phyloP scores from a whole-genome alignment of 2,329 filamentous ascomycete genomes.

The Clonostachys byssicola region DNA sequence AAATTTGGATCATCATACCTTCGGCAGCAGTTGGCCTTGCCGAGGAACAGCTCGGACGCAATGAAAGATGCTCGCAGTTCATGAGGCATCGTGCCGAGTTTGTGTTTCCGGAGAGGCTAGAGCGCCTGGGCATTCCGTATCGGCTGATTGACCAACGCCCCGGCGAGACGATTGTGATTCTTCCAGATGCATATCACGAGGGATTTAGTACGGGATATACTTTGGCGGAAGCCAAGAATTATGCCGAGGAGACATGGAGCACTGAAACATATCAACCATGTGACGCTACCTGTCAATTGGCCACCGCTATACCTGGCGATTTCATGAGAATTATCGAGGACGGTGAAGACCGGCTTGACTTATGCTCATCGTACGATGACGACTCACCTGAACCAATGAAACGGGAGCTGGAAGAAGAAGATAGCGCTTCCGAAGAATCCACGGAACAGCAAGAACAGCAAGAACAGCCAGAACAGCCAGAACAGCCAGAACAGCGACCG shows the following conservation, averaged over 20 bases:
- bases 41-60: constrained; percentile 24
- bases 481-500: too few species aligned
- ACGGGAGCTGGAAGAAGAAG: too few species aligned
- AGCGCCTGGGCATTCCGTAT: constrained; percentile 28
- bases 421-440: too few species aligned
- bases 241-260: constrained; percentile 27
- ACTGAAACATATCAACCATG: constrained; percentile 28
- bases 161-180: constrained; percentile 31
- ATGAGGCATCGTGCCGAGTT: constrained; percentile 35
- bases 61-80: constrained; percentile 28
- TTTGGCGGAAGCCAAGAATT: constrained; percentile 33
- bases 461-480: too few species aligned
- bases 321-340: constrained; percentile 21
- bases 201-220: constrained; percentile 35
- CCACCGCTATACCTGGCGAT: constrained; percentile 27
- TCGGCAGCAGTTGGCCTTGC: constrained; percentile 26
- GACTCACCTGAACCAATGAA: too few species aligned
- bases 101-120: constrained; percentile 31
- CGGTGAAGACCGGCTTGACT: constrained; percentile 23
- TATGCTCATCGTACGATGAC: constrained; percentile 18
- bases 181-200: constrained; percentile 33
- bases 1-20: constrained; percentile 32
- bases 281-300: constrained; percentile 20
- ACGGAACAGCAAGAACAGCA: too few species aligned
- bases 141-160: constrained; percentile 30